These are phyloP conservation scores for Macaranga tanarius DNA, from an alignment of 441 rosid species.

Conservation along the genomic window DNA sequence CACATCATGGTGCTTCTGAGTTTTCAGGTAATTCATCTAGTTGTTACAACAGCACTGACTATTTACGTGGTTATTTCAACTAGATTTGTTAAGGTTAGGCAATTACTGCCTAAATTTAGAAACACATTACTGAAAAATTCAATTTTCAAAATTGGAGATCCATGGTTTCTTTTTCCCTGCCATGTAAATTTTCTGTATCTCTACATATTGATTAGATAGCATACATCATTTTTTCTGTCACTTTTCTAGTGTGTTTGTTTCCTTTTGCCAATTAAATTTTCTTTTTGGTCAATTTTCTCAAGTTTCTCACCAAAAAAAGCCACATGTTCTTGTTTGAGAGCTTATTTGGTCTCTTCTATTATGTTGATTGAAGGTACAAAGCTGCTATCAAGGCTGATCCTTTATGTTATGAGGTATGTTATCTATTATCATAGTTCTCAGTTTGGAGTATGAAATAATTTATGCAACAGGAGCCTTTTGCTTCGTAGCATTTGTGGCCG, in stretches of 20 bases:
- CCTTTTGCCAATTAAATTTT: background rate
- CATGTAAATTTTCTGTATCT: background rate
- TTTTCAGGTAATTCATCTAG: background rate
- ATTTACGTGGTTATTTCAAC: background rate
- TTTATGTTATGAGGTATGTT: constrained; percentile 86
- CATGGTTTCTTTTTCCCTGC: constrained; percentile 3
- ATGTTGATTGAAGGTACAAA: constrained; percentile 66
- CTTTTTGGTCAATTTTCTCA: background rate
- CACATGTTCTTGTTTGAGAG: background rate
- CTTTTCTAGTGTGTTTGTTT: background rate
- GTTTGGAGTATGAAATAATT: background rate
- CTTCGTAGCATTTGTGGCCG: background rate
- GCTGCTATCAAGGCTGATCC: constrained; percentile 97
- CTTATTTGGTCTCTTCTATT: constrained; percentile 16
- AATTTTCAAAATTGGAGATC: background rate
- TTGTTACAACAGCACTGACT: background rate
- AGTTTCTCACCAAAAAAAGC: background rate
- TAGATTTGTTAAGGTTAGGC: background rate
- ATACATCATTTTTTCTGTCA: background rate
- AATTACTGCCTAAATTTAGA: background rate
- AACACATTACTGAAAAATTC: background rate
- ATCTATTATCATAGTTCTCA: constrained; percentile 7
- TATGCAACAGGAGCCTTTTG: background rate
- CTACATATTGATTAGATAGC: background rate
- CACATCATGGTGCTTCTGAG: too few relatives aligned